Base-by-base conservation (phyloP, 2,329 filamentous ascomycete species). In the Trichoderma citrinoviride region DNA sequence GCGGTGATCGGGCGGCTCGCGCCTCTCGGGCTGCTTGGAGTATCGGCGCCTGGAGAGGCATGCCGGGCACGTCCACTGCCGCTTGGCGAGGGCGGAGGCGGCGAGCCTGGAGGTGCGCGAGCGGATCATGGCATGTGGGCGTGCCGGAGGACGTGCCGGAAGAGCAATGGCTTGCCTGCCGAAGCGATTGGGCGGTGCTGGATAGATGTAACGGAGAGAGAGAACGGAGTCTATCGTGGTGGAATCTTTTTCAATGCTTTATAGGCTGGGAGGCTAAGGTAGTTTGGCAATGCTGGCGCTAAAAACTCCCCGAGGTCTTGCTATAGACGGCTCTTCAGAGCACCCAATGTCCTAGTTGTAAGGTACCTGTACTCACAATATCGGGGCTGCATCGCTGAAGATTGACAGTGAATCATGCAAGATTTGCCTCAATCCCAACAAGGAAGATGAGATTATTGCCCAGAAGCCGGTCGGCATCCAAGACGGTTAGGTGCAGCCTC, bases 1-100 rank as follows among this genome's bases (percentile, higher is more conserved):
- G 69, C 87, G 82, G 73, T 89, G 87, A 70, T 89, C 86, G 65
- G 82, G 77, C 66, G 77, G 73, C 58, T 77, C 74, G 46, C 70
- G 71, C 65, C 68, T 69, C 61, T 70, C 68, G 40, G 71, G 65
- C 60, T 65, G 70, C 58, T 73, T 67, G 23, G 76, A 76, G 67
- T 75, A 77, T 37, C 67, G 67, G 6, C 75, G 71, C 10, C 65
- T 70, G 5, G 70, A 72, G 6, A 74, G 67, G 46, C 76, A 78
- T 15, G 72, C 61, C 23, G 71, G 68, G 19, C 76, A 77, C 3
- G 69, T 75, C 76, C 76, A 78, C 65, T 66, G 72, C 46, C 67
- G 64, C 53, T 61, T 67, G 0, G 68, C 23, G 5, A 73, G 54
- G 23, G 63, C 58, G 41, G 66, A 63, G 7, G 71, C 57, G 6